Base-by-base conservation (phyloP, 257 asterid species). In the Capsicum pubescens region DNA sequence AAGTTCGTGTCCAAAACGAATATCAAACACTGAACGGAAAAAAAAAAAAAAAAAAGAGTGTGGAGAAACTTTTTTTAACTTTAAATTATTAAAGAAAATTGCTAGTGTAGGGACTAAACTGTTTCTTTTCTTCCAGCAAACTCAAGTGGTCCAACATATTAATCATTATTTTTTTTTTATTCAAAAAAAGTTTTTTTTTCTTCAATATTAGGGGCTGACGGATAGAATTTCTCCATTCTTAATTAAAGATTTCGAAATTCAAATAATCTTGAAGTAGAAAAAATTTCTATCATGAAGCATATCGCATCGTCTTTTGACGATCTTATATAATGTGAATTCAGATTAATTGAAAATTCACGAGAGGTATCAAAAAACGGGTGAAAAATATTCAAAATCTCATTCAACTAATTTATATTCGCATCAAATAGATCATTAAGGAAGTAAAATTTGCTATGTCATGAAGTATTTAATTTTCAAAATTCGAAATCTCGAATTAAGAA, bases 271-370 rank as follows among this genome's bases (percentile, higher is more conserved):
- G 6, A 66, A 32, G 0, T 66, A 3, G 1, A 66, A 66, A 64
- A 32, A 5, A 7, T 0, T 3, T 3, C 0, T 1, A 0, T 6
- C 0, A 66, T 0, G 0, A 66, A 32, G 3, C 0, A 32, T 9
- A 32, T 12, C 2, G 0, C n/a, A 12, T 12, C 0, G n/a, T 12
- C 39, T 5, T 32, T 64, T 64, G 12, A 9, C 13, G 8, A 64
- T 64, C n/a, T 13, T 64, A 26, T 64, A 8, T 3, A 12, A 66
- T 9, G 11, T 14, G 6, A 32, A 35, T 0, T 0, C 7, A 17
- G 7, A 13, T 35, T 13, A 66, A 66, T 7, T 1, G 7, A 0
- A 9, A 1, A 63, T 7, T 3, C 7, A 63, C 11, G 11, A 2
- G 5, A 2, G 3, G 4, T 26, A 63, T 11, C 0, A 26, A 0